A percentile compares a stretch with the other conserved stretches of the same genome.
Evolutionary conservation across 305 asterid species (phyloP).

Genomic region (Ajuga reptans): DNA sequence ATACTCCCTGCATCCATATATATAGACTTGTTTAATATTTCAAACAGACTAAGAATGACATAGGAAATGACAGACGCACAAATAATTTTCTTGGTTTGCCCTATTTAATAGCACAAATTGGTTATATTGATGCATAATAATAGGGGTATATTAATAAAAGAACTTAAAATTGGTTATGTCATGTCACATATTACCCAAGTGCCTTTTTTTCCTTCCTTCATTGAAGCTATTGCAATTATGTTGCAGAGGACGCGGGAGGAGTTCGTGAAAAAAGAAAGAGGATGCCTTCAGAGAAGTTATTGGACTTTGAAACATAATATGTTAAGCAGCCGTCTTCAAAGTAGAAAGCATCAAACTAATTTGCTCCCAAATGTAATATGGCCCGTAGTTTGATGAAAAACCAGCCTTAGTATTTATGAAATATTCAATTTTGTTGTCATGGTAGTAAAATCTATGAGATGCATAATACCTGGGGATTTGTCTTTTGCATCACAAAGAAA

Average conservation of each 20-base stretch:
- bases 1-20: background rate
- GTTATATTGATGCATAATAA: too few species aligned
- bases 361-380: conserved; percentile 21
- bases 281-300: conserved; percentile 60
- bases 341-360: conserved; percentile 38
- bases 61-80: too few species aligned
- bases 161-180: too few species aligned
- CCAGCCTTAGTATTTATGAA: background rate
- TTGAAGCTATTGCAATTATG: conserved; percentile 42
- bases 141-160: too few species aligned
- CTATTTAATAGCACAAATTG: too few species aligned
- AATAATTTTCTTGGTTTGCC: too few species aligned
- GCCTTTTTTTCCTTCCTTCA: background rate
- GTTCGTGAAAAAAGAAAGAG: conserved; percentile 47
- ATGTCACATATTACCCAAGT: background rate
- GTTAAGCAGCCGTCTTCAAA: conserved; percentile 42
- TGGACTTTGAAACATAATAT: conserved; percentile 50
- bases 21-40: too few species aligned
- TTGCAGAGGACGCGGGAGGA: conserved; percentile 68
- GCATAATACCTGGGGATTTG: conserved; percentile 1
- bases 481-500: background rate
- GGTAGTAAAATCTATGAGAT: background rate
- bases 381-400: conserved; percentile 21
- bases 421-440: background rate
- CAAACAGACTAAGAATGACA: too few species aligned